Evolutionary conservation across 2,329 filamentous ascomycete species (phyloP).

Genomic region (Endothia cerciana): DNA sequence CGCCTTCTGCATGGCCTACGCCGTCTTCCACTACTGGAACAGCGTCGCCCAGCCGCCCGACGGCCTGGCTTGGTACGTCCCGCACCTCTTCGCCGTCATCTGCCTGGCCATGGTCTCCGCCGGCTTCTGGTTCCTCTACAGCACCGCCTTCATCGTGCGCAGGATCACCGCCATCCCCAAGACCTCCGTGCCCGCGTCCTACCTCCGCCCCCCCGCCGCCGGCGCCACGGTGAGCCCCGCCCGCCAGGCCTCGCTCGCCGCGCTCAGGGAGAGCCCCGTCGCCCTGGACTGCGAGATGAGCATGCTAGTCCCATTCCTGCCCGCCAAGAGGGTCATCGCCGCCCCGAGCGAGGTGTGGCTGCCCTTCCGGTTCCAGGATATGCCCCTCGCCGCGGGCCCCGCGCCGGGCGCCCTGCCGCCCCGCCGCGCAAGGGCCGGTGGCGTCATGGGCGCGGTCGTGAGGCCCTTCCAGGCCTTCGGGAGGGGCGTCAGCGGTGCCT

Average conservation of each 20-base stretch:
- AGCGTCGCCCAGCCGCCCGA: conserved; percentile 54
- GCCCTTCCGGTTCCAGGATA: conserved; percentile 34
- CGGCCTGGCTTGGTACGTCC: conserved; percentile 59
- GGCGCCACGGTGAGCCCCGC: background rate
- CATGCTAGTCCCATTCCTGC: conserved; percentile 53
- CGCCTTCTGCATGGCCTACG: conserved; percentile 55
- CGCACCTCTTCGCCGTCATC: conserved; percentile 59
- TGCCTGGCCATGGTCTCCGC: conserved; percentile 63
- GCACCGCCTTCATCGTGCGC: conserved; percentile 61
- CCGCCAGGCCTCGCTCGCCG: conserved; percentile 17
- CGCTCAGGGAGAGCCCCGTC: conserved; percentile 38
- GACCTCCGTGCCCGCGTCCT: conserved; percentile 20
- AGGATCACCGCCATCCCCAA: conserved; percentile 59
- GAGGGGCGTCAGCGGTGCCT: conserved; percentile 46
- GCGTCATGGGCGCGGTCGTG: conserved; percentile 44
- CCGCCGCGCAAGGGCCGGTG: background rate
- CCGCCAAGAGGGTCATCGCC: conserved; percentile 47
- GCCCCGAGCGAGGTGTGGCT: conserved; percentile 43
- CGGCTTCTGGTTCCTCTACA: conserved; percentile 62
- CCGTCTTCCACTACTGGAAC: conserved; percentile 53
- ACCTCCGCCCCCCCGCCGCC: conserved; percentile 7
- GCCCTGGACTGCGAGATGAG: conserved; percentile 58
- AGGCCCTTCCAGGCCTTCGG: conserved; percentile 58
- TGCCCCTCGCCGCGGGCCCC: conserved; percentile 37
- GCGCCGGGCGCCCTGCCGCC: background rate